A percentile compares a stretch with the other conserved stretches of the same genome.
Conservation (phyloP, 495 filamentous ascomycete genomes). For the Pyrenula aspistea region DNA sequence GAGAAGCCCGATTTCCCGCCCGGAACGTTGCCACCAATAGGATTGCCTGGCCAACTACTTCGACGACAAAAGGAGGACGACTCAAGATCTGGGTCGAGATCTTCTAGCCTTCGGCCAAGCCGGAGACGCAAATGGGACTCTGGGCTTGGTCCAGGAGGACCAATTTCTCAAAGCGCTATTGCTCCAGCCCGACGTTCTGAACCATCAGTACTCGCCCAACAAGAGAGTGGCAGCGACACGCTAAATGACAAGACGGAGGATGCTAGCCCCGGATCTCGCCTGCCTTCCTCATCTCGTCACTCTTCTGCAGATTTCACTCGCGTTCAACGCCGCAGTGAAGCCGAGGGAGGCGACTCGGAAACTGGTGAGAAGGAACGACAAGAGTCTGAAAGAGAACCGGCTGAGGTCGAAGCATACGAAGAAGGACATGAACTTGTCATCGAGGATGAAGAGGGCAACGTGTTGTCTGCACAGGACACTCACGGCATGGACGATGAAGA, state of each 20-base stretch:
- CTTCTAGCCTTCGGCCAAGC: constrained; percentile 48
- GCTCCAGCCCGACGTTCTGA: constrained; percentile 47
- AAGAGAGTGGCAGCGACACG: constrained; percentile 25
- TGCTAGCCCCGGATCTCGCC: background rate
- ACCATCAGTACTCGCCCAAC: constrained; percentile 11
- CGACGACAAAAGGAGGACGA: constrained; percentile 67
- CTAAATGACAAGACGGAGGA: constrained; percentile 16
- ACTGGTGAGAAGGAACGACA: constrained; percentile 8
- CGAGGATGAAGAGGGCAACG: constrained; percentile 83
- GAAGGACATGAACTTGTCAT: constrained; percentile 76
- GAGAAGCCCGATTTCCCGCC: constrained; percentile 64
- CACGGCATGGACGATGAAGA: constrained; percentile 27
- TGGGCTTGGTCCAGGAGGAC: constrained; percentile 71
- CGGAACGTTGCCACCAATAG: constrained; percentile 67
- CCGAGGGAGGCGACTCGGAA: background rate
- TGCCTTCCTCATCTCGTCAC: background rate
- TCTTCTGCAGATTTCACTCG: constrained; percentile 7
- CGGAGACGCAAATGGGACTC: constrained; percentile 59
- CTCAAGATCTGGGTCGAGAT: constrained; percentile 32
- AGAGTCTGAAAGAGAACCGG: constrained; percentile 16
- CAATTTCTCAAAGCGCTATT: constrained; percentile 85
- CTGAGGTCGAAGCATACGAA: constrained; percentile 53
- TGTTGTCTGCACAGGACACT: constrained; percentile 45
- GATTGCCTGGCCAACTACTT: constrained; percentile 67
- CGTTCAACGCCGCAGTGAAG: background rate